Percentiles rank a stretch among this genome's conserved stretches.
Conservation (phyloP, 2,329 filamentous ascomycete species). For the Periconia macrospinosa region DNA sequence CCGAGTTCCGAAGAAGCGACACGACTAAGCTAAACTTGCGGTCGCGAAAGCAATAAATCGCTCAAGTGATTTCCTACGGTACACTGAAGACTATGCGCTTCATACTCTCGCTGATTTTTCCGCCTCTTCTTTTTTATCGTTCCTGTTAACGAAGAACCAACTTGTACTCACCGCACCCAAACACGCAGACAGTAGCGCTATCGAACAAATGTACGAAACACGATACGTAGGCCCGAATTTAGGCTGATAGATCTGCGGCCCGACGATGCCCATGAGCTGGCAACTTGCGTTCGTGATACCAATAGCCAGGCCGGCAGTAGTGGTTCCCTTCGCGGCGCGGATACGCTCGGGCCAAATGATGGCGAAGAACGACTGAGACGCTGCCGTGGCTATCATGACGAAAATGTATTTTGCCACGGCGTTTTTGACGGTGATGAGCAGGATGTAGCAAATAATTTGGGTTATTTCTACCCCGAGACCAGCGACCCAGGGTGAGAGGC, state of each 20-base stretch:
- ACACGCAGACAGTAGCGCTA: conserved; percentile 32
- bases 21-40: neutral
- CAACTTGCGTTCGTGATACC: conserved; percentile 39
- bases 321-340: conserved; percentile 43
- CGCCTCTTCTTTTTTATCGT: conserved; percentile 5
- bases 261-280: conserved; percentile 45
- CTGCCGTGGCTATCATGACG: conserved; percentile 45
- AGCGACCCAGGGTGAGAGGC: conserved; percentile 25
- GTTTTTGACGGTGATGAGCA: conserved; percentile 42
- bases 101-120: neutral
- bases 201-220: conserved; percentile 42
- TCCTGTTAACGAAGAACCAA: conserved; percentile 19
- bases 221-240: conserved; percentile 45
- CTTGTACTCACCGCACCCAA: conserved; percentile 18
- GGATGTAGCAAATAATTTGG: conserved; percentile 44
- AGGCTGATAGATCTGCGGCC: conserved; percentile 45
- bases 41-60: neutral
- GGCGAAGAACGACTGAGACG: conserved; percentile 44
- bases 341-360: conserved; percentile 48
- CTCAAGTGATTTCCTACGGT: neutral
- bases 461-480: conserved; percentile 31
- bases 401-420: conserved; percentile 44
- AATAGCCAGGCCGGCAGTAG: conserved; percentile 43
- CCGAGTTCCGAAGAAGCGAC: neutral
- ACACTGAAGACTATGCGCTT: neutral